Evolutionary conservation across 108 stramenopile species (phyloP), one percentile per base, ranked within the genome.

Genomic region (Cyclostephanos invisitatus): DNA sequence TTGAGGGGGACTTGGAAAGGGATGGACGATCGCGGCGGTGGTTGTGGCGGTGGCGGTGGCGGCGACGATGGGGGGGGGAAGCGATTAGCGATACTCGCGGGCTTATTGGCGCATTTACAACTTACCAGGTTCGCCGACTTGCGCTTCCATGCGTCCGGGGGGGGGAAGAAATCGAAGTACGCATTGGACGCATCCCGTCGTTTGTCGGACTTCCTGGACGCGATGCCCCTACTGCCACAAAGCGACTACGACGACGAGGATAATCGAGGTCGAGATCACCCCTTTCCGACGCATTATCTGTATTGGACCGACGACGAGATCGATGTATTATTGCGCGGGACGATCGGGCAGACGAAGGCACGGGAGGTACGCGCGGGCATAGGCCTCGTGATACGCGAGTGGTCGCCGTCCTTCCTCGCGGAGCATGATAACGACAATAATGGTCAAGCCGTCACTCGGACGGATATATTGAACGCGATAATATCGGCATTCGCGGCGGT

Each of bases 231-330:
- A 7, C 46, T 80, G 27, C 79, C 73, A 0, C 68, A 61, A 20
- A 58, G 49, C 27, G n/a, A 36, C 1, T 7, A 32, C 35, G 21
- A 67, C 61, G 68, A 65, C 32, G 32, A 32, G 3, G 32, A 32
- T 32, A 2, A 4, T 32, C 37, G 29, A 8, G 32, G 20, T 44
- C 67, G 15, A 17, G 20, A 37, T 14, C 72, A 80, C 65, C 79
- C 79, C 11, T 80, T 80, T 25, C 79, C 79, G 11, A 80, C 72
- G 18, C 79, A 80, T 55, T 80, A 74, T 70, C 64, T 80, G 25
- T 80, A 73, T 38, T 80, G 79, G 79, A 69, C 67, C 15, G 72
- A 74, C 42, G 79, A 80, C 10, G 79, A 80, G 32, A 47, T 80
- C 18, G 55, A 80, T 64, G 46, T 44, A 3, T 48, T 80, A 20